These are phyloP conservation scores for Sonneratia alba DNA, from an alignment of 345 rosid species.

Conservation along the genomic window DNA sequence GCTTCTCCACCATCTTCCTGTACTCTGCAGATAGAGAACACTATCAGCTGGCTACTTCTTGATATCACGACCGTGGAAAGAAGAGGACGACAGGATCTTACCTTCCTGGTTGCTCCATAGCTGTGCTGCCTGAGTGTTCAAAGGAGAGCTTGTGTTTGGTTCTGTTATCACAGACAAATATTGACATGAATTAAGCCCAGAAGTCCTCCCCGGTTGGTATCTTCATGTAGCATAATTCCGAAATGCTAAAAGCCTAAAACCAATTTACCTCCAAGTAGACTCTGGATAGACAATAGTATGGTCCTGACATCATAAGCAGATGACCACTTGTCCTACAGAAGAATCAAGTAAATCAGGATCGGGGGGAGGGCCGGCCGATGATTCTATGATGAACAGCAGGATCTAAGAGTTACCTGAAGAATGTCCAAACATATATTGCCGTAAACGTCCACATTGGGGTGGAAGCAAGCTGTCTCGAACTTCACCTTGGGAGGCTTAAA, in stretches of 20 bases:
- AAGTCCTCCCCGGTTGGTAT: too few relatives aligned
- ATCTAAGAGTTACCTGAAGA: constrained; percentile 56
- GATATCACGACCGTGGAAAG: neutral
- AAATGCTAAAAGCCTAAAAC: too few relatives aligned
- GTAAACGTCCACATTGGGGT: constrained; percentile 81
- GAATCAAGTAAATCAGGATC: neutral
- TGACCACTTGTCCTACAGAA: constrained; percentile 85
- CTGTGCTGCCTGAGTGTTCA: constrained; percentile 92
- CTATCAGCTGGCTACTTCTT: too few relatives aligned
- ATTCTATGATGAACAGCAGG: neutral
- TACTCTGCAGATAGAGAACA: constrained; percentile 29
- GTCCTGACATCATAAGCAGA: constrained; percentile 96
- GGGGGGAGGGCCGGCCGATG: neutral
- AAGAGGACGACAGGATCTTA: constrained; percentile 2
- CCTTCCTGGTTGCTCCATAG: constrained; percentile 94
- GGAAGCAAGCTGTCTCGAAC: constrained; percentile 89
- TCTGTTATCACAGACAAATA: constrained; percentile 25
- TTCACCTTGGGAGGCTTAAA: constrained; percentile 89
- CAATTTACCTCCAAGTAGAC: constrained; percentile 77
- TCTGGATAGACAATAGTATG: constrained; percentile 74
- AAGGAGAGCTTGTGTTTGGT: constrained; percentile 84
- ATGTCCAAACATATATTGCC: constrained; percentile 95
- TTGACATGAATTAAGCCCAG: neutral
- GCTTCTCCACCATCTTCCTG: constrained; percentile 51
- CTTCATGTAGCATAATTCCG: too few relatives aligned